Evolutionary conservation across 2,329 filamentous ascomycete genomes (phyloP), one percentile per base, ranked within the genome.

Genomic region (Colletotrichum acutatum): DNA sequence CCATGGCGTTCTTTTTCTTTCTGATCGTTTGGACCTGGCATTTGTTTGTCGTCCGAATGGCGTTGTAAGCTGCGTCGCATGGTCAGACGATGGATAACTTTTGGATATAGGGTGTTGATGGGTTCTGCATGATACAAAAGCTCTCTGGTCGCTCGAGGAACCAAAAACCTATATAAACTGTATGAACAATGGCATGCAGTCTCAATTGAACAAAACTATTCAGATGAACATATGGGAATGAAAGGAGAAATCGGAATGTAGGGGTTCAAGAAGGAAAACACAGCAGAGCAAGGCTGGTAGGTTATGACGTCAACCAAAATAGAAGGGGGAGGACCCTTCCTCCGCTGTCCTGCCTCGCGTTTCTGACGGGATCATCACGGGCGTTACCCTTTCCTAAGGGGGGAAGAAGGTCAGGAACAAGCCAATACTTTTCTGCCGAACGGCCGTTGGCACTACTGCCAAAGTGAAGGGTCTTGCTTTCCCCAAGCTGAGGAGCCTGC

Each of bases 1-100:
- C 32, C 42, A 32, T 60, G 19, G 56, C 42, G 71, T 67, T 60
- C 61, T 70, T 73, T 61, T 69, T 67, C 56, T 56, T 70, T 66
- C 57, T 60, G 26, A 59, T 46, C 62, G 32, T 59, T 54, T 22
- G 60, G 71, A 52, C 60, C 16, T 61, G 34, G 59, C 60, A 70
- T 61, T 26, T 70, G 34, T 66, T 52, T 73, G 28, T 52, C 34
- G 61, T 67, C 56, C 61, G 5, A 52, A 49, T 26, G 32, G 71
- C 54, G 34, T 54, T 53, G 57, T 42, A 57, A 66, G 60, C 61
- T 71, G 66, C 46, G 49, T 56, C 59, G 62, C 22, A 71, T 61
- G 60, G 57, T 46, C 71, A 60, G 61, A 66, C 34, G 60, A 58
- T 42, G 37, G 6, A 49, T 60, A 59, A 71, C 34, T 26, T 58